Evolutionary conservation across 306 rosid genomes (phyloP).

Genomic region (Trifolium repens): DNA sequence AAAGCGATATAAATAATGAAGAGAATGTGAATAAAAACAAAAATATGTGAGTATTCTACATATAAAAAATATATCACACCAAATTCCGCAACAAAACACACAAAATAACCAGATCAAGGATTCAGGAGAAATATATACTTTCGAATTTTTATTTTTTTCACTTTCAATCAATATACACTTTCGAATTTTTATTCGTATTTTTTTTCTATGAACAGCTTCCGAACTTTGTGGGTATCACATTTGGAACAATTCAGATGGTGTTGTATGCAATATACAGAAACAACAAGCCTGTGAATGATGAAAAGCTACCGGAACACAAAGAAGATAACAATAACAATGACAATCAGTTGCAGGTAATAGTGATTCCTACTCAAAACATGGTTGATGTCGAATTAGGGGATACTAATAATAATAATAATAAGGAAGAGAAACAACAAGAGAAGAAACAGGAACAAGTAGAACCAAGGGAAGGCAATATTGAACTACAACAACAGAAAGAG

Average conservation of each 20-base stretch:
- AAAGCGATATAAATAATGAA: no score
- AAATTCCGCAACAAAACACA: no score
- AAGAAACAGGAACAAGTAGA: background rate
- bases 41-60: no score
- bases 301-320: conserved; percentile 68
- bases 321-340: conserved; percentile 41
- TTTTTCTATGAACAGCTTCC: conserved; percentile 66
- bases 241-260: conserved; percentile 81
- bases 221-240: conserved; percentile 72
- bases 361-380: background rate
- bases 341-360: background rate
- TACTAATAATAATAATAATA: background rate
- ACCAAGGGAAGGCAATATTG: background rate
- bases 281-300: conserved; percentile 42
- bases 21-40: no score
- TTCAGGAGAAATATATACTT: no score
- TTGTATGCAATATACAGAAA: conserved; percentile 67
- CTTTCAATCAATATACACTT: no score
- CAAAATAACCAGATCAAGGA: no score
- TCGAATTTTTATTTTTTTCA: no score
- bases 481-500: background rate
- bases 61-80: no score
- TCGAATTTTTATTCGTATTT: no score
- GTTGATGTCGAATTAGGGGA: background rate
- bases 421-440: background rate